phyloP scores from a whole-genome alignment of 352 stramenopile species.

The Globisporangium spinosum region DNA sequence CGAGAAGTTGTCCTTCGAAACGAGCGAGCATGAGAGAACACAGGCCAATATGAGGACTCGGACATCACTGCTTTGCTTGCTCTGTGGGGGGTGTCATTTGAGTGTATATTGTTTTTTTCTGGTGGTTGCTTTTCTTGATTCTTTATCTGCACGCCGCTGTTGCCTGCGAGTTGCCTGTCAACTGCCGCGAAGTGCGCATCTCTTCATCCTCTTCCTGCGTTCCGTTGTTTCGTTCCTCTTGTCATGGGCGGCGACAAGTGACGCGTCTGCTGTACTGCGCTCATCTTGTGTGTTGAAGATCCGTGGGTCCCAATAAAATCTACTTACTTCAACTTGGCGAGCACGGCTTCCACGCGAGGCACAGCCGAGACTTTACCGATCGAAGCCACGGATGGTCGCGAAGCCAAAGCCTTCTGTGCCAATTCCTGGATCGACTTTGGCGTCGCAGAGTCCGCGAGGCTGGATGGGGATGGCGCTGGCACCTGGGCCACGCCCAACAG shows the following conservation, averaged over 20 bases:
- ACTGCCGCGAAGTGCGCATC: background rate
- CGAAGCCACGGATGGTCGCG: slow-evolving; percentile 68
- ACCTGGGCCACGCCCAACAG: slow-evolving; percentile 40
- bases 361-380: slow-evolving; percentile 71
- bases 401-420: slow-evolving; percentile 69
- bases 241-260: background rate
- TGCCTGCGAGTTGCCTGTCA: background rate
- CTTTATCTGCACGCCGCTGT: background rate
- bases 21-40: background rate
- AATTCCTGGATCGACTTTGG: slow-evolving; percentile 71
- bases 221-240: background rate
- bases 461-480: slow-evolving; percentile 33
- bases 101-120: slow-evolving; percentile 13
- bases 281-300: slow-evolving; percentile 4
- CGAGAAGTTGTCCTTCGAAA: background rate
- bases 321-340: slow-evolving; percentile 78
- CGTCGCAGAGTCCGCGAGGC: slow-evolving; percentile 37
- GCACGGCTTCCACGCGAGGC: slow-evolving; percentile 65
- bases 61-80: background rate
- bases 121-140: slow-evolving; percentile 2
- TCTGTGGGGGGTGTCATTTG: background rate
- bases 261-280: background rate
- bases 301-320: background rate
- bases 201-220: background rate
- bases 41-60: background rate